Evolutionary conservation across 2,329 filamentous ascomycete genomes (phyloP).

Genomic region (Colletotrichum musae): DNA sequence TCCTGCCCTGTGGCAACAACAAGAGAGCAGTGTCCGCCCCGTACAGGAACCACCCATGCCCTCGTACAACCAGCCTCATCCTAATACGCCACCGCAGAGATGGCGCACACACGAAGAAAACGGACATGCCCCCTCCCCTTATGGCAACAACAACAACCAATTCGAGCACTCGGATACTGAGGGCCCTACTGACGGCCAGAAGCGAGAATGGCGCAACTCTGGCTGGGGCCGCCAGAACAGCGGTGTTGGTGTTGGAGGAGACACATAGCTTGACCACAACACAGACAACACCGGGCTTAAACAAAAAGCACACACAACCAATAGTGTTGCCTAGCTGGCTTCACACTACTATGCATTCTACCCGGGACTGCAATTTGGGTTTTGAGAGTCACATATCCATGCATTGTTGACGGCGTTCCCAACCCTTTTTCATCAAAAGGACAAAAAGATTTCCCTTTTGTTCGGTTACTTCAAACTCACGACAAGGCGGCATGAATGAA

Average conservation of each 20-base stretch:
- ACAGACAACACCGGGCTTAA: not conserved
- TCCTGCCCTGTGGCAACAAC: conserved; percentile 84
- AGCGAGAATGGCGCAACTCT: conserved; percentile 72
- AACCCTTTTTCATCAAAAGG: conserved; percentile 38
- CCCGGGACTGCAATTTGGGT: conserved; percentile 33
- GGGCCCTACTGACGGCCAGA: conserved; percentile 58
- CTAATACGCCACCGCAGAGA: conserved; percentile 65
- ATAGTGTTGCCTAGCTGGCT: conserved; percentile 13
- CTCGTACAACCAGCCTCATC: conserved; percentile 52
- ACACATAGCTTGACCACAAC: conserved; percentile 49
- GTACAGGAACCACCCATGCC: conserved; percentile 71
- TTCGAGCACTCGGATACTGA: conserved; percentile 61
- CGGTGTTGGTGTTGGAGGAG: conserved; percentile 64
- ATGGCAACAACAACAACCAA: conserved; percentile 51
- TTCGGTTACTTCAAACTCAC: conserved; percentile 40
- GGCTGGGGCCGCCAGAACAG: conserved; percentile 67
- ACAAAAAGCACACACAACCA: conserved; percentile 15
- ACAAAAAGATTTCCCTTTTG: conserved; percentile 42
- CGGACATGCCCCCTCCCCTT: conserved; percentile 58
- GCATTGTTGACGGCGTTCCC: conserved; percentile 56
- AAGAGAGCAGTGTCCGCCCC: conserved; percentile 87
- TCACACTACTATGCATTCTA: conserved; percentile 35
- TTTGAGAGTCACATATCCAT: conserved; percentile 45
- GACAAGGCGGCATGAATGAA: conserved; percentile 40
- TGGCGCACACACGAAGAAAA: conserved; percentile 63